Percentiles rank a stretch among this genome's conserved stretches.
Conservation (phyloP, 495 filamentous ascomycete species). For the Entonaema liquescens region DNA sequence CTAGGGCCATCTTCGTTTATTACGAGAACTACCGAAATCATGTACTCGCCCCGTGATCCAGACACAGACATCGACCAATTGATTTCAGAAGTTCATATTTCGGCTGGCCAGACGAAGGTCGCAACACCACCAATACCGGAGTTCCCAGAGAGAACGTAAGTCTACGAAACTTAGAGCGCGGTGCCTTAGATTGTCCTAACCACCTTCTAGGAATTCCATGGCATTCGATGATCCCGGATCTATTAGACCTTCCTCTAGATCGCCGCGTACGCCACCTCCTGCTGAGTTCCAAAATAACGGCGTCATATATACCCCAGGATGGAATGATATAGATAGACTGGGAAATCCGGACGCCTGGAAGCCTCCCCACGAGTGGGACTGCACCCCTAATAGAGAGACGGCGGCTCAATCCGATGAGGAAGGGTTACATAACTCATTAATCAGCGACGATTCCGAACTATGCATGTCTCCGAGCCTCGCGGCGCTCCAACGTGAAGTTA, state of each 20-base stretch:
- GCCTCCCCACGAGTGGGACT: slow-evolving; percentile 52
- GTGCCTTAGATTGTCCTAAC: slow-evolving; percentile 12
- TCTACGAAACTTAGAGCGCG: neutral
- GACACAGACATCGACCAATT: slow-evolving; percentile 44
- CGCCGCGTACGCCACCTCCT: slow-evolving; percentile 41
- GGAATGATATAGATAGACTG: slow-evolving; percentile 31
- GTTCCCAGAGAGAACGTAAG: slow-evolving; percentile 39
- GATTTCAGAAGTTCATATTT: slow-evolving; percentile 50
- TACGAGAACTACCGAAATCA: slow-evolving; percentile 49
- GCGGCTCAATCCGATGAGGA: slow-evolving; percentile 26
- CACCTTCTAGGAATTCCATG: slow-evolving; percentile 18
- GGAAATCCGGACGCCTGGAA: slow-evolving; percentile 53
- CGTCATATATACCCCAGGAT: slow-evolving; percentile 32
- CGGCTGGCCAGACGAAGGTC: slow-evolving; percentile 39
- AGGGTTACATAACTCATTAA: slow-evolving; percentile 13
- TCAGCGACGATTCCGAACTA: slow-evolving; percentile 29
- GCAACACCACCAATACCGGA: slow-evolving; percentile 31
- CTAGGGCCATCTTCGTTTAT: slow-evolving; percentile 51
- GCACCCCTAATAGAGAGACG: slow-evolving; percentile 30
- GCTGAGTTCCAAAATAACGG: slow-evolving; percentile 25
- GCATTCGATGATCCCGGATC: slow-evolving; percentile 40
- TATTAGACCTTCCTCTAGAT: slow-evolving; percentile 29
- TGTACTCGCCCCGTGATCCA: slow-evolving; percentile 42
- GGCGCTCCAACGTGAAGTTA: slow-evolving; percentile 51
- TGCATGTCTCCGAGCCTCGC: slow-evolving; percentile 43